Percentiles rank a stretch among this genome's conserved stretches.
Evolutionary conservation across 1,139 yeast species (phyloP).

Genomic region (Magnusiomyces paraingens): DNA sequence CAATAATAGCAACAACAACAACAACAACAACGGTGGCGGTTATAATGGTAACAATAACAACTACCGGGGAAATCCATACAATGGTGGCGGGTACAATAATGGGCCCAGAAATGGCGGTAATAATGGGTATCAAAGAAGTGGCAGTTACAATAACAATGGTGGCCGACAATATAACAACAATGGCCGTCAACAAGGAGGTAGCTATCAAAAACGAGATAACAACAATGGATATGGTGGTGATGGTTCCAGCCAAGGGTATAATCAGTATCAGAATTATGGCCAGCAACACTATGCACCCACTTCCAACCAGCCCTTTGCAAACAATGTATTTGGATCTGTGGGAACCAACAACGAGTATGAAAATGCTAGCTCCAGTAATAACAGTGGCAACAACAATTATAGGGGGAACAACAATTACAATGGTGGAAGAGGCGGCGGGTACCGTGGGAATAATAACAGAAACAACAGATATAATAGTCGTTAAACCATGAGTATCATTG

Average conservation of each 20-base stretch:
- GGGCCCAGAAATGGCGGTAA: conserved; percentile 14
- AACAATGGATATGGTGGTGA: neutral
- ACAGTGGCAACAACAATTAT: conserved; percentile 15
- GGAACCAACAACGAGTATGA: conserved; percentile 1
- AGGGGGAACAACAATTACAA: conserved; percentile 12
- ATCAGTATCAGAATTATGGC: neutral
- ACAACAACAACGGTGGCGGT: conserved; percentile 15
- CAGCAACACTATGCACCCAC: conserved; percentile 2
- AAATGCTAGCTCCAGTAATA: neutral
- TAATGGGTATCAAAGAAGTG: conserved; percentile 13
- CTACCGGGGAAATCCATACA: conserved; percentile 15
- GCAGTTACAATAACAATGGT: conserved; percentile 8
- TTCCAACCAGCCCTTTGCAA: conserved; percentile 3
- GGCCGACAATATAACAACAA: conserved; percentile 10
- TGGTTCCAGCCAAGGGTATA: neutral
- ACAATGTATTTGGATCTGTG: conserved; percentile 2
- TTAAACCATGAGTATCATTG: neutral
- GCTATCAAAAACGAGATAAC: neutral
- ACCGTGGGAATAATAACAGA: conserved; percentile 14
- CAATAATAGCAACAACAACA: conserved; percentile 14
- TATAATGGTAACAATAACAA: conserved; percentile 19
- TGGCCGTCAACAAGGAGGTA: conserved; percentile 5
- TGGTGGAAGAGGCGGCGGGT: conserved; percentile 11
- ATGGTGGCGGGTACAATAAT: conserved; percentile 18
- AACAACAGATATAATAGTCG: neutral